Base-by-base conservation (phyloP, 2,329 filamentous ascomycete species). In the Fusarium decemcellulare region DNA sequence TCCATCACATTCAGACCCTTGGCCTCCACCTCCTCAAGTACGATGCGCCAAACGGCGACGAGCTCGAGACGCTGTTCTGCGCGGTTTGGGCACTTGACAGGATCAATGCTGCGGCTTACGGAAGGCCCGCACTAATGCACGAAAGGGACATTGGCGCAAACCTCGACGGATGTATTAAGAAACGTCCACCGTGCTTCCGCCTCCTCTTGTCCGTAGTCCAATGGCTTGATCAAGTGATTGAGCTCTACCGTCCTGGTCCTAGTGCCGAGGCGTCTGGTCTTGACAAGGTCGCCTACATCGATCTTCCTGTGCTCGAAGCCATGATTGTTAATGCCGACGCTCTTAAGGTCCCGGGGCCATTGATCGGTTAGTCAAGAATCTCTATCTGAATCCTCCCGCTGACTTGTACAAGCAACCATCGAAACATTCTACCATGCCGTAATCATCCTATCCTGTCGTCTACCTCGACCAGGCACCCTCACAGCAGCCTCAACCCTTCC, bases 401-500 rank as follows among this genome's bases (percentile, higher is more conserved):
- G 48, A 80, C 59, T 30, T 29, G 2, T 4, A 7, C 6, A 39
- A 89, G 88, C 84, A 8, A 90, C 89, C 0, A 82, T 91, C 8
- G 89, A 91, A 68, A 84, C 87, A 1, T 85, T 91, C 15, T 91
- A 91, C 70, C 88, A 91, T 70, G 87, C 88, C 4, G 86, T 91
- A 8, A 86, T 88, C 37, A 90, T 91, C 9, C 79, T 91, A 2
- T 90, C 88, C 0, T 90, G 87, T 52, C 84, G 89, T n/a, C 82
- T 86, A 6, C 81, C 85, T 5, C 76, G 83, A 11, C 80, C 80
- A 11, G 78, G 82, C 44, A 79, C 80, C 18, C 63, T 77, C 34
- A 76, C 79, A 2, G 81, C 79, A 43, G 82, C 80, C 36, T 80
- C 78, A 29, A 85, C 79, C 6, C 82, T 80, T 42, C 87, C 77